These are phyloP conservation scores for Olyra latifolia DNA, from an alignment of 176 grass and related monocot species.

Conservation along the genomic window DNA sequence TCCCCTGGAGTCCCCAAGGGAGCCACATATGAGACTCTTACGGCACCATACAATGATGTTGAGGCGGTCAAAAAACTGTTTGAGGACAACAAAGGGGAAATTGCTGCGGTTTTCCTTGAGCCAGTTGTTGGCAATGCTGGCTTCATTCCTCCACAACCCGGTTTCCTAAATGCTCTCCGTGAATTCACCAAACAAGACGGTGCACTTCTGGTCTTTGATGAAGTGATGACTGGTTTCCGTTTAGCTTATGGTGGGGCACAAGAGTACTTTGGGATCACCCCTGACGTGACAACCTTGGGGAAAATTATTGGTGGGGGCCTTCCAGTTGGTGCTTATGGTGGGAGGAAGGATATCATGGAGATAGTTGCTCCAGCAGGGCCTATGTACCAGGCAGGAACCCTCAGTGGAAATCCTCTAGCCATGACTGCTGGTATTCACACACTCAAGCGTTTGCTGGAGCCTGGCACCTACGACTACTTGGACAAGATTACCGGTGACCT, in stretches of 20 bases:
- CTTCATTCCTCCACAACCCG: slow-evolving; percentile 70
- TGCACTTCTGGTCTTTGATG: slow-evolving; percentile 91
- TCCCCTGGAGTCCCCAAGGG: slow-evolving; percentile 93
- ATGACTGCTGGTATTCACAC: slow-evolving; percentile 99
- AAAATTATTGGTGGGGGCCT: slow-evolving; percentile 95
- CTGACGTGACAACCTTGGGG: slow-evolving; percentile 88
- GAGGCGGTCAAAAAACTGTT: slow-evolving; percentile 75
- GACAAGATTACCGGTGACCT: slow-evolving; percentile 88
- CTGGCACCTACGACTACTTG: slow-evolving; percentile 77
- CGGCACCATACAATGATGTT: slow-evolving; percentile 79
- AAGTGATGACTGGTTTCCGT: slow-evolving; percentile 99
- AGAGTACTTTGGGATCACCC: slow-evolving; percentile 94
- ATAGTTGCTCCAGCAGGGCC: slow-evolving; percentile 93
- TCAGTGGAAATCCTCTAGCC: slow-evolving; percentile 95
- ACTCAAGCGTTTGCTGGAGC: slow-evolving; percentile 69
- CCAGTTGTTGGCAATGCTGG: slow-evolving; percentile 96
- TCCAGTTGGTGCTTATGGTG: slow-evolving; percentile 96
- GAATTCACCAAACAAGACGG: slow-evolving; percentile 82
- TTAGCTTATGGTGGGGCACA: slow-evolving; percentile 92
- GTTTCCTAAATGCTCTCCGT: slow-evolving; percentile 73
- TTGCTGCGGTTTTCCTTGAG: slow-evolving; percentile 91
- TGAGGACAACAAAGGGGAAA: slow-evolving; percentile 75
- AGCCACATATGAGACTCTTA: slow-evolving; percentile 73
- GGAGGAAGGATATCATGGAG: slow-evolving; percentile 94
- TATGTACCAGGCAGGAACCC: slow-evolving; percentile 98